phyloP scores from a whole-genome alignment of 352 stramenopile genomes.

The Phytopythium helicoides region DNA sequence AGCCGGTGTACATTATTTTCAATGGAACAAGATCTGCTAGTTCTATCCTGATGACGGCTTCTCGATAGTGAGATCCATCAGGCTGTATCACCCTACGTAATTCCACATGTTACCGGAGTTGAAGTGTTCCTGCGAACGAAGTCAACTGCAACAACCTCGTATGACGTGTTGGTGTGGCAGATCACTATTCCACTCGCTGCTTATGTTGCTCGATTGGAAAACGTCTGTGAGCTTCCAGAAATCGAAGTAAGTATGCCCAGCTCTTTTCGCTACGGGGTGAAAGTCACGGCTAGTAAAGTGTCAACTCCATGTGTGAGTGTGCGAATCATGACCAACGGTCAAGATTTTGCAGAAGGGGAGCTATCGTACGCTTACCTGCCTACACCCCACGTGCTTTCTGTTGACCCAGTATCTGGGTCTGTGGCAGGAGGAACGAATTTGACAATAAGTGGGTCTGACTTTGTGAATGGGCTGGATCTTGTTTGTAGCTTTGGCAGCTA shows the following conservation, averaged over 20 bases:
- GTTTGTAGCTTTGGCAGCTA: constrained; percentile 36
- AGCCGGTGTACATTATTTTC: not conserved
- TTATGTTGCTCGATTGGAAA: not conserved
- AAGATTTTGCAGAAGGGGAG: constrained; percentile 12
- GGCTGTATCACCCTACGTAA: not conserved
- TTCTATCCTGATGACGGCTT: not conserved
- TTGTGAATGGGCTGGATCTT: constrained; percentile 25
- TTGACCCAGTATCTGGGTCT: constrained; percentile 23
- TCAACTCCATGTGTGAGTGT: constrained; percentile 21
- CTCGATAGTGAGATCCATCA: not conserved
- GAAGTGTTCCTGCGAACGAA: not conserved
- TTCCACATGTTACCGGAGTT: not conserved
- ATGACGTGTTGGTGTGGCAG: constrained; percentile 9
- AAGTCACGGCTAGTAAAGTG: constrained; percentile 10
- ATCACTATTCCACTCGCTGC: constrained; percentile 9
- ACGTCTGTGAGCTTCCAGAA: constrained; percentile 9
- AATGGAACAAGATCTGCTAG: not conserved
- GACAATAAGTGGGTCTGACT: constrained; percentile 25
- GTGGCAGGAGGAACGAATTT: constrained; percentile 35
- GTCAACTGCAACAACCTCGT: not conserved
- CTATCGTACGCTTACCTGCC: constrained; percentile 18
- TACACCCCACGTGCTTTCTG: constrained; percentile 21
- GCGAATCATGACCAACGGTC: constrained; percentile 21
- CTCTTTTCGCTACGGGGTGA: constrained; percentile 21
- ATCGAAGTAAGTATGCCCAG: constrained; percentile 15